These are phyloP conservation scores for Vitis hybrid DNA, from an alignment of 177 flowering plant genomes.

Conservation along the genomic window DNA sequence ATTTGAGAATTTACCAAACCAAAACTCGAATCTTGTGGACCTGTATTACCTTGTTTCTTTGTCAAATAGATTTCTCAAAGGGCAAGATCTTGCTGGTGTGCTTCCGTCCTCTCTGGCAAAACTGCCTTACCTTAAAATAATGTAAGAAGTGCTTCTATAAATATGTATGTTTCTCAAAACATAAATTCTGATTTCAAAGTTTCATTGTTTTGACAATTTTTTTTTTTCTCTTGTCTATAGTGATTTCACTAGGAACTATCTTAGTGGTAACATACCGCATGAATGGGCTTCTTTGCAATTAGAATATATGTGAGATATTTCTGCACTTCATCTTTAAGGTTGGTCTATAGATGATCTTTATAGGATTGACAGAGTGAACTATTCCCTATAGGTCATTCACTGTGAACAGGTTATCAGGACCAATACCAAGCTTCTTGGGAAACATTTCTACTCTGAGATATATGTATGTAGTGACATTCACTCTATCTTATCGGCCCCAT, in stretches of 20 bases:
- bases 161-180: not conserved
- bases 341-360: not conserved
- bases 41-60: not conserved
- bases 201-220: too few species aligned
- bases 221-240: constrained; percentile 9
- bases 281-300: constrained; percentile 32
- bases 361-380: not conserved
- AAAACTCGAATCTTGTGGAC: too few species aligned
- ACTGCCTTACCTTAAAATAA: constrained; percentile 17
- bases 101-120: constrained; percentile 18
- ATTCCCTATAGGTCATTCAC: too few species aligned
- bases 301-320: constrained; percentile 4
- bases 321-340: not conserved
- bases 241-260: constrained; percentile 31
- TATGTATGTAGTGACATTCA: too few species aligned
- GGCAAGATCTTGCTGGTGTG: constrained; percentile 16
- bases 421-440: too few species aligned
- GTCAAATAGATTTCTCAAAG: constrained; percentile 17
- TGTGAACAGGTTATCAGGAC: too few species aligned
- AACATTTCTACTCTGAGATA: too few species aligned
- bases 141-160: constrained; percentile 17
- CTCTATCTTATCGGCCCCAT: too few species aligned
- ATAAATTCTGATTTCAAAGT: too few species aligned
- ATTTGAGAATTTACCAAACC: too few species aligned
- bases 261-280: constrained; percentile 30